Conservation (phyloP, 768 basidiomycete species). For the Leccinum pellstonianum region DNA sequence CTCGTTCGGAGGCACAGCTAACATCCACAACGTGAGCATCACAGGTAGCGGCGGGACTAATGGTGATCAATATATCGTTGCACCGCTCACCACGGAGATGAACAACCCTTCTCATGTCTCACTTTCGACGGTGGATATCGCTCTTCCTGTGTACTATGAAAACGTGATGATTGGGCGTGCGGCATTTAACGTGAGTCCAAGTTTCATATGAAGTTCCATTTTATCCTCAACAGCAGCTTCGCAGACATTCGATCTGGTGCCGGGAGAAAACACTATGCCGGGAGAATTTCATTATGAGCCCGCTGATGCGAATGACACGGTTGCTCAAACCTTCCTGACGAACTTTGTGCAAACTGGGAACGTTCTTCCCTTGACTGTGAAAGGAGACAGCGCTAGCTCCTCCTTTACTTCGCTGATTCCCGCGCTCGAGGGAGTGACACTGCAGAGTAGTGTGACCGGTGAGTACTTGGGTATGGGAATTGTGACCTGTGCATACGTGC, state of each 20-base stretch:
- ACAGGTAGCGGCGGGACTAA: slow-evolving; percentile 63
- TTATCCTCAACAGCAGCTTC: slow-evolving; percentile 1
- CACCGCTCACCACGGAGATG: slow-evolving; percentile 56
- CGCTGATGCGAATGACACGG: slow-evolving; percentile 61
- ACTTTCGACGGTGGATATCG: slow-evolving; percentile 53
- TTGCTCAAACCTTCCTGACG: slow-evolving; percentile 59
- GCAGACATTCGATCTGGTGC: slow-evolving; percentile 55
- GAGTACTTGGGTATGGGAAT: background rate
- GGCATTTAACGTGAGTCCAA: slow-evolving; percentile 49
- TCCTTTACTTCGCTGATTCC: slow-evolving; percentile 60
- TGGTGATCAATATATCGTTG: slow-evolving; percentile 56
- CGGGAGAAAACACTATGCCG: slow-evolving; percentile 51
- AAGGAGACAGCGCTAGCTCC: slow-evolving; percentile 58
- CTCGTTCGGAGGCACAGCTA: slow-evolving; percentile 53
- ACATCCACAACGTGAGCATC: slow-evolving; percentile 55
- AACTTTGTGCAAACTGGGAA: slow-evolving; percentile 56
- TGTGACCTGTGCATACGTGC: background rate
- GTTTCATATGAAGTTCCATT: background rate
- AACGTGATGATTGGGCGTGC: slow-evolving; percentile 58
- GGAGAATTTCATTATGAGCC: slow-evolving; percentile 72
- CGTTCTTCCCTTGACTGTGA: slow-evolving; percentile 49
- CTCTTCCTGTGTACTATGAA: slow-evolving; percentile 58
- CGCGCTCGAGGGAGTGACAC: slow-evolving; percentile 52
- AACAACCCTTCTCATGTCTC: slow-evolving; percentile 70
- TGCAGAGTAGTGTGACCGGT: slow-evolving; percentile 53